Base-by-base conservation (phyloP, 2,329 filamentous ascomycete genomes). In the Leptographium procerum region DNA sequence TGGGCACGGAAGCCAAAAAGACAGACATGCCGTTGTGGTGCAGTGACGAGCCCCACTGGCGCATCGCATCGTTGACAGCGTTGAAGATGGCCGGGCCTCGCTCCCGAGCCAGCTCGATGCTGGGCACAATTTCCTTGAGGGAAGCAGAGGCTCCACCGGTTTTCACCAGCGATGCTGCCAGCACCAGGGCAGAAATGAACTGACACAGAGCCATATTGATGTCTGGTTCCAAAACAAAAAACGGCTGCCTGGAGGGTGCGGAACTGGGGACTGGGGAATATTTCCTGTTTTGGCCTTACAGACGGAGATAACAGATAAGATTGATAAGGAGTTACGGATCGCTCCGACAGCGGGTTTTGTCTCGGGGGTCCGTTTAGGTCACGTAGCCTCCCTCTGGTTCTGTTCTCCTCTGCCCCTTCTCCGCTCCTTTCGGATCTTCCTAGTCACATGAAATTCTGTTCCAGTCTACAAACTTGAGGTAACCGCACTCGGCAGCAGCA, bases 11-110 rank as follows among this genome's bases (percentile, higher is more conserved):
- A 1, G 80, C 86, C 0, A 90, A 75, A 65, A 89, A 87, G 64
- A 87, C 78, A 1, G 84, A 83, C 76, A 91, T 85, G 57, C 88
- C 87, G 66, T 91, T 91, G 69, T 90, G 87, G 59, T 88, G 79
- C 5, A 88, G 67, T 0, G 85, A 84, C 0, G 84, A 87, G 1
- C 85, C 87, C 80, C 84, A 90, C 73, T 90, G 85, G 36, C 87
- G 77, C 74, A 63, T 58, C 4, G 62, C 59, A 28, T 63, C 62
- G 28, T 60, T 57, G 13, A 62, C 72, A 2, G 81, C 74, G 63
- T 85, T 85, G 75, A 86, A 86, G 58, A 86, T 77, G 57, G 79
- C 75, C 62, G 78, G 57, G n/a, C 58, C 62, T 52, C 61, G 59
- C 40, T 57, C 40, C 13, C 56, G 52, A 16, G 62, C 62, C 1